phyloP scores from a whole-genome alignment of 257 asterid species.

The Gentiana dahurica region DNA sequence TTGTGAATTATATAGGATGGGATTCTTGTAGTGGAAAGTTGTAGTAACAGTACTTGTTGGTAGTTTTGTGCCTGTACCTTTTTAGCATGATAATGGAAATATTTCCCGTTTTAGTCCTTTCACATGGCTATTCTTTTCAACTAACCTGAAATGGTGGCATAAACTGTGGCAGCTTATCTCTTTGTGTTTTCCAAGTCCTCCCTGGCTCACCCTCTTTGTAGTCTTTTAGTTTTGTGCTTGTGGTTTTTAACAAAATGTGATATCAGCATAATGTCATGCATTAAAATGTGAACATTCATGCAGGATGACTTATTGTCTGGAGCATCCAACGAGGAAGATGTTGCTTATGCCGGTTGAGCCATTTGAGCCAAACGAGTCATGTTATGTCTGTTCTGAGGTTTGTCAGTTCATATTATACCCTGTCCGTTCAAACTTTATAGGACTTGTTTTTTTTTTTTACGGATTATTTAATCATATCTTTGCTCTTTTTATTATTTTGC shows the following conservation, averaged over 20 bases:
- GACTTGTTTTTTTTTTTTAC: conserved; percentile 1
- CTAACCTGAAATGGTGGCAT: not conserved
- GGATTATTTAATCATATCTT: conserved; percentile 3
- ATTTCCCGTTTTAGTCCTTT: no score
- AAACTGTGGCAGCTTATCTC: not conserved
- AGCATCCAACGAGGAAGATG: conserved; percentile 86
- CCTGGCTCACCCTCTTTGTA: no score
- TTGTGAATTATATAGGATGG: no score
- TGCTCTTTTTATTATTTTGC: conserved; percentile 6
- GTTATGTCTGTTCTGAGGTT: conserved; percentile 98
- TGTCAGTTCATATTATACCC: conserved; percentile 1
- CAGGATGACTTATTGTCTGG: conserved; percentile 98
- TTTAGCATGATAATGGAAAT: no score
- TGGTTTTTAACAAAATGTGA: not conserved
- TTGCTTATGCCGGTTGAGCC: conserved; percentile 96
- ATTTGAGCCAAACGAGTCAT: conserved; percentile 77
- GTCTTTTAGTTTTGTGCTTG: not conserved
- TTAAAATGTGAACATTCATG: conserved; percentile 12
- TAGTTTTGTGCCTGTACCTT: not conserved
- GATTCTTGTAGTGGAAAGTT: no score
- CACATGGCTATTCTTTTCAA: not conserved
- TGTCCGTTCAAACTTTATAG: not conserved
- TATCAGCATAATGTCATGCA: conserved; percentile 1
- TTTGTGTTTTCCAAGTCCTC: not conserved
- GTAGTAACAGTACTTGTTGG: not conserved